Base-by-base conservation (phyloP, 2,329 filamentous ascomycete species). In the Dryadomyces sulphureus region DNA sequence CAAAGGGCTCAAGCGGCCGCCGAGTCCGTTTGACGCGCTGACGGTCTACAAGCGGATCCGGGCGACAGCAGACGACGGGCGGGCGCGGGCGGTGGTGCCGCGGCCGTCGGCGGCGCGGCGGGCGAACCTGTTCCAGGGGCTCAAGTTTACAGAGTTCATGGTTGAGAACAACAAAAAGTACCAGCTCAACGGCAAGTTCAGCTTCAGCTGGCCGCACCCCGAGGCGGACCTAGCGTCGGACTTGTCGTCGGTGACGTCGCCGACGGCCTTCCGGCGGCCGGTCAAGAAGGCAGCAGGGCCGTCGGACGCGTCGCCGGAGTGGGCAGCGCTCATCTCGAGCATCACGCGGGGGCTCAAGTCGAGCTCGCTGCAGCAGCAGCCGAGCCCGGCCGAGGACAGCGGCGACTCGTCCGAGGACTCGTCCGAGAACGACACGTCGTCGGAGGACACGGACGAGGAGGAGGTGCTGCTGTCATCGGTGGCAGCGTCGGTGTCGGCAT, bases 141-240 rank as follows among this genome's bases (percentile, higher is more conserved):
- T 78, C 25, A 63, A 69, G 35, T 73, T 79, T 42, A 70, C 73
- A 22, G 65, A 70, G 5, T 64, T 64, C 16, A 60, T 77, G 27
- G 68, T 72, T 0, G 58, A 69, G 46, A 72, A 74, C 38, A 75
- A 71, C 51, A 74, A 70, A 51, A 78, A 78, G 52, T 79, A 79
- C 50, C 68, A 74, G 51, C 67, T 69, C 40, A 72, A 69, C 5
- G 75, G 75, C 14, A 64, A 68, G 2, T 79, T 73, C 49, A 67
- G 72, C 48, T 73, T 66, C 55, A 56, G 56, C 43, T 56, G 62
- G 53, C 57, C 45, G 38, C 56, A 60, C 36, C 57, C 56, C 40
- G 49, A 60, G 42, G 34, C 45, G 1, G 48, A 50, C 35, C 12
- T 50, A 48, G 11, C 41, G 9, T 49, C 48, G 2, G 49, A 51